Evolutionary conservation across 495 filamentous ascomycete genomes (phyloP).

Genomic region (Elaphomyces granulatus): DNA sequence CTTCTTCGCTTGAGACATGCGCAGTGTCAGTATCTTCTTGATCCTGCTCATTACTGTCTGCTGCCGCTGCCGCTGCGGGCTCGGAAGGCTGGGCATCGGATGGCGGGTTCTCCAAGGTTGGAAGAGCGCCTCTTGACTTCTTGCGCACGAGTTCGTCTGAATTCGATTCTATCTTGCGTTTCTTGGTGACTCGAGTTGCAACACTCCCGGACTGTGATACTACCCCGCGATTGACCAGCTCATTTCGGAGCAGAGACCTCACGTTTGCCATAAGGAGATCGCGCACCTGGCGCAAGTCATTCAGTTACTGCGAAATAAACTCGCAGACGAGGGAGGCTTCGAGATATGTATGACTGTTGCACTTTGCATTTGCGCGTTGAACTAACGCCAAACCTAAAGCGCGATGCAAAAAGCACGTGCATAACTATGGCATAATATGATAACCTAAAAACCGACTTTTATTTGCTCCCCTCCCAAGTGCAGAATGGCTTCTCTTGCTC

Average conservation of each 20-base stretch:
- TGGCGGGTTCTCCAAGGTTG: constrained; percentile 12
- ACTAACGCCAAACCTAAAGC: too few species aligned
- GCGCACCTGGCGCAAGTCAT: too few species aligned
- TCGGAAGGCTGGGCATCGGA: constrained; percentile 15
- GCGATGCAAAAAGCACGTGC: too few species aligned
- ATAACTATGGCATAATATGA: neutral
- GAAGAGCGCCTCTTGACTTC: constrained; percentile 20
- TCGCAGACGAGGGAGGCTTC: too few species aligned
- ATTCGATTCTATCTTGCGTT: constrained; percentile 38
- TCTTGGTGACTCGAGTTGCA: constrained; percentile 36
- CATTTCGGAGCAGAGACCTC: constrained; percentile 64
- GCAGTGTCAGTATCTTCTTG: constrained; percentile 20
- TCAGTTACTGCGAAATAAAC: too few species aligned
- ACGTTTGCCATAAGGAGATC: constrained; percentile 58
- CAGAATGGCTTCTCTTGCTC: too few species aligned
- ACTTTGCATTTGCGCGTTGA: too few species aligned
- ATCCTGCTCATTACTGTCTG: constrained; percentile 11
- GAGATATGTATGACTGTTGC: neutral
- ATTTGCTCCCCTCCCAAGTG: too few species aligned
- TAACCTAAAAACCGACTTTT: neutral
- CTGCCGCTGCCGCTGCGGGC: constrained; percentile 10
- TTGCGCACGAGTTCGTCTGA: constrained; percentile 34
- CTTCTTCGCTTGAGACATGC: constrained; percentile 3
- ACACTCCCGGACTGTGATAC: constrained; percentile 27
- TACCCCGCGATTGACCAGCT: constrained; percentile 63